phyloP scores from a whole-genome alignment of 306 rosid species.

The Prunus mume region DNA sequence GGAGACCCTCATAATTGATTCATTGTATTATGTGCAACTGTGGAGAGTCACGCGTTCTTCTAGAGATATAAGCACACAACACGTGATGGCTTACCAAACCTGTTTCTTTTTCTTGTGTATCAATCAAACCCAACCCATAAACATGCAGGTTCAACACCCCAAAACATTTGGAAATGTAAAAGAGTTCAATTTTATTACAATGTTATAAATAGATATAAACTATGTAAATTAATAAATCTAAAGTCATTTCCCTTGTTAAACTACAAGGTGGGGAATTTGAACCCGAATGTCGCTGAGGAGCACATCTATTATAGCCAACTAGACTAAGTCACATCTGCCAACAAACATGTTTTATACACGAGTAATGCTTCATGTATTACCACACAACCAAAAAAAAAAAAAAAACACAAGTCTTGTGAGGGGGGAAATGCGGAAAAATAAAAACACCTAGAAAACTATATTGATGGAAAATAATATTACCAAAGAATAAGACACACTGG shows the following conservation, averaged over 20 bases:
- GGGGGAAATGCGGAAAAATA: neutral
- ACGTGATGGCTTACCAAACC: neutral
- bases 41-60: neutral
- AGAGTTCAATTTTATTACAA: too few species aligned
- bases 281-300: fast-evolving
- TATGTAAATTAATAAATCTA: too few species aligned
- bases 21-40: neutral
- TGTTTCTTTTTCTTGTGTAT: neutral
- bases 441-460: neutral
- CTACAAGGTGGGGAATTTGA: too few species aligned
- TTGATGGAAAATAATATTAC: neutral
- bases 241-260: too few species aligned
- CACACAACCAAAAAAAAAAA: neutral
- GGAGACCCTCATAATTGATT: neutral
- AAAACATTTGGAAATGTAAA: too few species aligned
- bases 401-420: neutral
- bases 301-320: too few species aligned
- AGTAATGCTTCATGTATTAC: too few species aligned
- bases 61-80: neutral
- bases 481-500: neutral
- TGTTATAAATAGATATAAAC: too few species aligned
- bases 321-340: too few species aligned
- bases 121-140: too few species aligned
- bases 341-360: too few species aligned
- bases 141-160: too few species aligned